Evolutionary conservation across 352 stramenopile genomes (phyloP), one percentile per base, ranked within the genome.

Genomic region (Globisporangium perplexum): DNA sequence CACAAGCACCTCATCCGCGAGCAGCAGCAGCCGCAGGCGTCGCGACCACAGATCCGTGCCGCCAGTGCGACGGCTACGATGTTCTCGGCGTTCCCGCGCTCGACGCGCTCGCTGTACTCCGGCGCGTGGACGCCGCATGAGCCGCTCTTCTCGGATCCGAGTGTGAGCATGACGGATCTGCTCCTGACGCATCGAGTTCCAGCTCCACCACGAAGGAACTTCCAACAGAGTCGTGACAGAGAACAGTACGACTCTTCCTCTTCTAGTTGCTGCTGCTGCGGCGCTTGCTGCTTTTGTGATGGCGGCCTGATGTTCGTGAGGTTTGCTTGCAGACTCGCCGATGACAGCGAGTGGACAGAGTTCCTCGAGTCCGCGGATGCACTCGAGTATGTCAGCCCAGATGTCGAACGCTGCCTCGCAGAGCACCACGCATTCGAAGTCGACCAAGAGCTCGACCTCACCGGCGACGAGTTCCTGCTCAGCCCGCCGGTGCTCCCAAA

Each of bases 321-420:
- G n/a, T 11, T 4, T 6, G 14, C 33, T 17, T 38, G 33, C 33
- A 38, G 33, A 17, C 33, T 5, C 12, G 49, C 18, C 61, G 11
- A 57, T 17, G 31, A 44, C 49, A 23, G 50, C 4, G 49, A 57
- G 18, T 91, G 77, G 81, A 62, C 83, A 1, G 71, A 84, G n/a
- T 43, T 91, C 7, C 60, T 91, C 15, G 54, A 69, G 1, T 60
- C 64, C 20, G 55, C 57, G 0, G 68, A 77, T 26, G 69, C 51
- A 17, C 42, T 83, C 3, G 71, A 88, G 33, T 92, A 92, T 50
- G 58, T 86, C 44, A 92, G 82, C 17, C 82, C 82, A 12, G 78
- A 92, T 31, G 55, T 92, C 18, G 61, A 75, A 4, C 41, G 55
- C 5, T 85, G 63, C 35, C 65, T 92, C 7, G 56, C 60, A 18